Percentiles rank a stretch among this genome's conserved stretches.
These are phyloP conservation scores for Carex sylvatica DNA, from an alignment of 202 grass and related monocot species.

Conservation along the genomic window DNA sequence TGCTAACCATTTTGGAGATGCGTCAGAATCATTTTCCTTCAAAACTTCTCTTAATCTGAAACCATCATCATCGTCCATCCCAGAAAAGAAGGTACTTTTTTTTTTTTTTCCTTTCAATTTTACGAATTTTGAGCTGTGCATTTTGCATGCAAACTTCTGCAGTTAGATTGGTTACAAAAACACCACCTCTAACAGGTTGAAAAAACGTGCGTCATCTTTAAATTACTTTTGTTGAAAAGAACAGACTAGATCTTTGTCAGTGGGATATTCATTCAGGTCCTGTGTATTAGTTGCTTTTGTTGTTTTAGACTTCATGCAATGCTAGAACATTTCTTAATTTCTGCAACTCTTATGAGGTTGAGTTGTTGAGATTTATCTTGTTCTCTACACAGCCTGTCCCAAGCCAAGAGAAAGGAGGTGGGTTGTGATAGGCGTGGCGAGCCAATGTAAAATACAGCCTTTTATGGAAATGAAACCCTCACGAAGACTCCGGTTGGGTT, in stretches of 20 bases:
- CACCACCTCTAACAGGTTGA: not conserved
- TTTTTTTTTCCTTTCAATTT: not conserved
- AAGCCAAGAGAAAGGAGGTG: too few species aligned
- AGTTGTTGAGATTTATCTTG: not conserved
- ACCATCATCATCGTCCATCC: conserved; percentile 35
- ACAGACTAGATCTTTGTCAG: not conserved
- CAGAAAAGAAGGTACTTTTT: conserved; percentile 54
- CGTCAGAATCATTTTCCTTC: conserved; percentile 65
- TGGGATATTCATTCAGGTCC: not conserved
- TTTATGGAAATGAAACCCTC: too few species aligned
- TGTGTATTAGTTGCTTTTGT: not conserved
- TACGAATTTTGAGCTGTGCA: not conserved
- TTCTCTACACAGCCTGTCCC: too few species aligned
- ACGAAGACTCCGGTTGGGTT: too few species aligned
- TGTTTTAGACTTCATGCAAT: not conserved
- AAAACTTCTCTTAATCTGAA: conserved; percentile 50
- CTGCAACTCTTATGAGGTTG: not conserved
- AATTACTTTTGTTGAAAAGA: not conserved
- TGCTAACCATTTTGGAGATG: conserved; percentile 37
- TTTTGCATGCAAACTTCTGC: not conserved
- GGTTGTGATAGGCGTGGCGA: too few species aligned
- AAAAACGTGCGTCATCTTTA: not conserved
- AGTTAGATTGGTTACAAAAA: not conserved
- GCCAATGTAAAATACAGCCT: too few species aligned
- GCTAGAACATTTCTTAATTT: conserved; percentile 3